Evolutionary conservation across 805 yeast species (phyloP).

Genomic region (Ogataea nonfermentans): DNA sequence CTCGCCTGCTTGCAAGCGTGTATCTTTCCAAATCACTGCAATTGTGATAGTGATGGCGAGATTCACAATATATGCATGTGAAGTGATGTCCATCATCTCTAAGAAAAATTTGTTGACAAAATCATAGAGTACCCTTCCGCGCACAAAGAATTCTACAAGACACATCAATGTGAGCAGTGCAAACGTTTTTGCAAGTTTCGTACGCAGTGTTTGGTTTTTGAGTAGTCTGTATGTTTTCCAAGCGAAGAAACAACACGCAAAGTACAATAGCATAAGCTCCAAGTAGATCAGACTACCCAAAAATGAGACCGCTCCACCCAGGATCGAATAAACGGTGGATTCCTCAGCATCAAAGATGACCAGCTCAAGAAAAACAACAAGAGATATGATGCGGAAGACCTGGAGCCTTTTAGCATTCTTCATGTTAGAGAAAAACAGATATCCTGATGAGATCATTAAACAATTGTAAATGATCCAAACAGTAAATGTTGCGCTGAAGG

Average conservation of each 20-base stretch:
- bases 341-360: conserved; percentile 31
- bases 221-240: conserved; percentile 22
- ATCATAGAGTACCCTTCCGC: conserved; percentile 18
- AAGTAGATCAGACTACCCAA: conserved; percentile 25
- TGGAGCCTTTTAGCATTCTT: conserved; percentile 17
- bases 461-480: conserved; percentile 35
- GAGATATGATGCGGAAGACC: conserved; percentile 21
- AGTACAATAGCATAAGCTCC: conserved; percentile 22
- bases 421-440: conserved; percentile 20
- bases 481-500: conserved; percentile 25
- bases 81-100: conserved; percentile 22
- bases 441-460: conserved; percentile 32
- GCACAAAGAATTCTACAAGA: conserved; percentile 18
- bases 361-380: conserved; percentile 26
- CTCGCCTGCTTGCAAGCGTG: conserved; percentile 19
- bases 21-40: conserved; percentile 29
- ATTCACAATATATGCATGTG: conserved; percentile 26
- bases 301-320: conserved; percentile 24
- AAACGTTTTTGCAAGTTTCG: conserved; percentile 19
- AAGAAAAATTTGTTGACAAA: conserved; percentile 12
- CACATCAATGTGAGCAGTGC: conserved; percentile 20
- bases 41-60: conserved; percentile 22
- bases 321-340: conserved; percentile 29
- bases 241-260: conserved; percentile 19
- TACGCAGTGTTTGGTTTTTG: conserved; percentile 17